Conservation (phyloP, 2,329 filamentous ascomycete genomes). For the Apiospora arundinis region DNA sequence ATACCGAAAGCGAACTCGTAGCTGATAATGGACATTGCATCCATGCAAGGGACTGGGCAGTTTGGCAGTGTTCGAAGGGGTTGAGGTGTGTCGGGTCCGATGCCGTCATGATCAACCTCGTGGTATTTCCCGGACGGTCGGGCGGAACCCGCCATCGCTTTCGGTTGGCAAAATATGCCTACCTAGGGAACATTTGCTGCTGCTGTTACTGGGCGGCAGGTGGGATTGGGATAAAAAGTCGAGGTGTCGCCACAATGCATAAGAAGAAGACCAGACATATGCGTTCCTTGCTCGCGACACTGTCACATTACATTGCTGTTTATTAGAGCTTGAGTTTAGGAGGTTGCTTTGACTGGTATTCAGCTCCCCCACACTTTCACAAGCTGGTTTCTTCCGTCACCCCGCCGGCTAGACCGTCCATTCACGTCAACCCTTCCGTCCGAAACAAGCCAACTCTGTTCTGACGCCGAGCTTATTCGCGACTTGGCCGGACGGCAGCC, state of each 20-base stretch:
- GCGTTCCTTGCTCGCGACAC: background rate
- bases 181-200: conserved; percentile 4
- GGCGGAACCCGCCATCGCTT: conserved; percentile 8
- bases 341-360: background rate
- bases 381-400: conserved; percentile 21
- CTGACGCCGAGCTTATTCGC: conserved; percentile 19
- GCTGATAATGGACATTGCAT: background rate
- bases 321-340: background rate
- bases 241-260: background rate
- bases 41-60: background rate
- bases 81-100: background rate
- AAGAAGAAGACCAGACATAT: background rate
- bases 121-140: conserved; percentile 14
- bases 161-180: conserved; percentile 12
- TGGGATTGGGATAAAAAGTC: background rate
- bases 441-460: conserved; percentile 19
- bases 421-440: conserved; percentile 22
- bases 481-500: conserved; percentile 6
- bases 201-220: background rate
- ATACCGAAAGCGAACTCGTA: background rate
- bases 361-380: conserved; percentile 20
- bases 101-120: conserved; percentile 13
- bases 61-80: background rate
- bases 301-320: background rate
- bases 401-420: conserved; percentile 21